phyloP scores from a whole-genome alignment of 495 filamentous ascomycete species.

The Pseudomonodictys pantanalensis region DNA sequence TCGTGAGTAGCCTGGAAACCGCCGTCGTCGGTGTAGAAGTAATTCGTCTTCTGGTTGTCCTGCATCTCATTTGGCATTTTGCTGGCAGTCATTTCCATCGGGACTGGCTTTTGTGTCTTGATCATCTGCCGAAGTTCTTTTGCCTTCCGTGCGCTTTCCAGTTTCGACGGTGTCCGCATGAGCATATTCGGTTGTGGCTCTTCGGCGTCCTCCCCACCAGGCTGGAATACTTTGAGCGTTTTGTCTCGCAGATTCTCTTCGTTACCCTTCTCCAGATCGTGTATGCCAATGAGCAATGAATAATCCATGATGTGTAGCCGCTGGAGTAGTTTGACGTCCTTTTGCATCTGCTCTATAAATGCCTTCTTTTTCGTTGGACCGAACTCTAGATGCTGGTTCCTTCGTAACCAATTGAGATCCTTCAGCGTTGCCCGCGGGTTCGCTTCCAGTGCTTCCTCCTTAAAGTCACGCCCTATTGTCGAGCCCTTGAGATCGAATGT shows the following conservation, averaged over 20 bases:
- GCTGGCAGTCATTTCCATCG: conserved; percentile 74
- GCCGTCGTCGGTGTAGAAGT: conserved; percentile 92
- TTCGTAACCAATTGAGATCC: conserved; percentile 92
- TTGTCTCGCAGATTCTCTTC: conserved; percentile 94
- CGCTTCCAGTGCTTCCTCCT: conserved; percentile 78
- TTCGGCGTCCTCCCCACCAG: conserved; percentile 66
- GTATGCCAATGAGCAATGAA: conserved; percentile 89
- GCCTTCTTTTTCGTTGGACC: conserved; percentile 79
- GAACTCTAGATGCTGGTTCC: conserved; percentile 79
- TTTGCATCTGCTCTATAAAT: conserved; percentile 84
- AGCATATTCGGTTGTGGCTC: conserved; percentile 58
- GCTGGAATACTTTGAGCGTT: conserved; percentile 92
- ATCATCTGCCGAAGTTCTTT: conserved; percentile 88
- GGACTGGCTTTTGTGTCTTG: conserved; percentile 85
- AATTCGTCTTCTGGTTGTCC: conserved; percentile 60
- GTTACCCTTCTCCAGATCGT: conserved; percentile 84
- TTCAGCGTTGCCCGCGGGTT: conserved; percentile 94
- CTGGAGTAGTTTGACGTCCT: conserved; percentile 82
- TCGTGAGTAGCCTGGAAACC: conserved; percentile 93
- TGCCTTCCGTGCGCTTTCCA: conserved; percentile 90
- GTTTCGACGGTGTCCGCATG: conserved; percentile 87
- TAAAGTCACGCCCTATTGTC: conserved; percentile 86
- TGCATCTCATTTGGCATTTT: conserved; percentile 88
- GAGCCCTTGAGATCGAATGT: conserved; percentile 99
- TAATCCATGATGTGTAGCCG: conserved; percentile 97